Evolutionary conservation across 441 rosid genomes (phyloP), one percentile per base, ranked within the genome.

Genomic region (Erodium texanum): DNA sequence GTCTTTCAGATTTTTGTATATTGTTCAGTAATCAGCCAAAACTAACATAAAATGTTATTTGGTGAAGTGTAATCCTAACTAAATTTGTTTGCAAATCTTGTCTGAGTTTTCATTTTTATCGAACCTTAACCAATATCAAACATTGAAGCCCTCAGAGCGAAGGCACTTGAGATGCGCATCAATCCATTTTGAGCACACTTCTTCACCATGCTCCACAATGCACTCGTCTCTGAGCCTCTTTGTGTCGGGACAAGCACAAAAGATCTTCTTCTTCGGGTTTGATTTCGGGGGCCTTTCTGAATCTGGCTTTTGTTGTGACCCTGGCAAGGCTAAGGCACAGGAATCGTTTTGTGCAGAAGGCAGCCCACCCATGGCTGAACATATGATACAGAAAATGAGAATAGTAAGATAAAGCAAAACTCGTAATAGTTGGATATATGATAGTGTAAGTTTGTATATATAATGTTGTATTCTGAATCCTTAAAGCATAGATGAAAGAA

Each of bases 171-270:
- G 83, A 76, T 93, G 95, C 83, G 96, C 97, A 52, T 93, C 96
- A 5, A 93, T 93, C 96, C 96, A 90, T 81, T 93, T 90, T 8
- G 78, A 76, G 71, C 98, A 93, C 72, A 95, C 89, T 3, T 83
- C 83, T 82, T 93, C 93, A 70, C 93, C 96, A 48, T 89, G 86
- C 78, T 90, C 81, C 50, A 93, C 92, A 12, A 93, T 85, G 84
- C 96, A 89, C 81, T 87, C 95, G 59, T 93, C 97, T 81, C 98
- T 87, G 54, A 90, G 85, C 80, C 78, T 84, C 81, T 93, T 90
- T 1, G 95, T 89, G 5, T 93, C 96, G 0, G 96, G 98, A 73
- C 98, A 90, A 38, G 98, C 96, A 74, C 98, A 90, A n/a, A n/a
- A n/a, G n/a, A n/a, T n/a, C n/a, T n/a, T n/a, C n/a, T n/a, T n/a